Evolutionary conservation across 2,329 filamentous ascomycete species (phyloP).

Genomic region (Fusarium xyrophilum): DNA sequence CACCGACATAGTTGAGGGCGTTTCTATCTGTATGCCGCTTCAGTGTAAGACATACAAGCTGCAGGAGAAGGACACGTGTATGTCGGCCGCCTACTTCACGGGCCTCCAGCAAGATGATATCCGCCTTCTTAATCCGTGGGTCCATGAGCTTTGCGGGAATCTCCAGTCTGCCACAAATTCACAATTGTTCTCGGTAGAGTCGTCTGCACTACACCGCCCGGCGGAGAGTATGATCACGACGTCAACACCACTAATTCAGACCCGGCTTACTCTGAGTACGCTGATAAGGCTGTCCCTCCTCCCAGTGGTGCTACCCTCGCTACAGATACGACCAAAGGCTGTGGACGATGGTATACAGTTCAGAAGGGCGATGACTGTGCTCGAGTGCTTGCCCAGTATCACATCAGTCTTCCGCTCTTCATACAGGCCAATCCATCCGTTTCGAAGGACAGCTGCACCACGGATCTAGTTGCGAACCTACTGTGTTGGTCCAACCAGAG

Average conservation of each 20-base stretch:
- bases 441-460: neutral
- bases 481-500: neutral
- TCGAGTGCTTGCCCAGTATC: neutral
- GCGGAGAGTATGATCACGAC: neutral
- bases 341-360: neutral
- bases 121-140: neutral
- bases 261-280: neutral
- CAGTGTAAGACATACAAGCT: conserved; percentile 15
- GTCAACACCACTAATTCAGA: neutral
- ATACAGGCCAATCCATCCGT: neutral
- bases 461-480: neutral
- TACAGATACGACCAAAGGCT: neutral
- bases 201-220: neutral
- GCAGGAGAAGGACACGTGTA: neutral
- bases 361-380: neutral
- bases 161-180: neutral
- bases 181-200: neutral
- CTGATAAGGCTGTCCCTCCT: neutral
- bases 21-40: conserved; percentile 13
- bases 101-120: neutral
- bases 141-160: neutral
- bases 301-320: neutral
- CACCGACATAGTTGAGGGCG: neutral
- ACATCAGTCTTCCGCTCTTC: neutral
- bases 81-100: neutral